Percentiles rank a stretch among this genome's conserved stretches.
Conservation (phyloP, 352 stramenopile genomes). For the Saprolegnia diclina region DNA sequence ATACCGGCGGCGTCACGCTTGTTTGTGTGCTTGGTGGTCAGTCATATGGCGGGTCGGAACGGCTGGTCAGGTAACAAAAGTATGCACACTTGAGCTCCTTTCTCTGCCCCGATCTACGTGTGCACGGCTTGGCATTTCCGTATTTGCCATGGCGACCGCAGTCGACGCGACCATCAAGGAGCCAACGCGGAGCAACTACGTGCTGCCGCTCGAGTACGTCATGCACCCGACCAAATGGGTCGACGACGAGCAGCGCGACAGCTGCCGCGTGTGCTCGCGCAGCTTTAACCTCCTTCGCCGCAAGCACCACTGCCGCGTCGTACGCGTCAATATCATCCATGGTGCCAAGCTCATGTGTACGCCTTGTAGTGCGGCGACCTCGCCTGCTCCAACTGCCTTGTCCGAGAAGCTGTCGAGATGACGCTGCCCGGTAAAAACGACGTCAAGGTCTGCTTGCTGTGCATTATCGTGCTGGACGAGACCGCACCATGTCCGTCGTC, state of each 20-base stretch:
- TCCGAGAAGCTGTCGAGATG: conserved; percentile 8
- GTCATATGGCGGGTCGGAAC: no score
- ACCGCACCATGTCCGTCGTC: background rate
- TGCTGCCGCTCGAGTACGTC: conserved; percentile 13
- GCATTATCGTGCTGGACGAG: conserved; percentile 8
- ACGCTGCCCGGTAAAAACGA: conserved; percentile 5
- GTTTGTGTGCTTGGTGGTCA: no score
- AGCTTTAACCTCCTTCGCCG: conserved; percentile 83
- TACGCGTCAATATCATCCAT: conserved; percentile 30
- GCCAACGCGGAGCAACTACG: background rate
- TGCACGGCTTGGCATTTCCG: background rate
- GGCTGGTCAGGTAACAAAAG: no score
- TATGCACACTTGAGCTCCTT: no score
- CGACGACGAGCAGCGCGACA: conserved; percentile 77
- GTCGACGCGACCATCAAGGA: background rate
- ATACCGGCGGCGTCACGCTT: no score
- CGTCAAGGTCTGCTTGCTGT: conserved; percentile 5
- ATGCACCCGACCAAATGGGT: conserved; percentile 75
- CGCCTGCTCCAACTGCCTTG: conserved; percentile 68
- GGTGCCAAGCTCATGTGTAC: background rate
- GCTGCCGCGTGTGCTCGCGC: conserved; percentile 78
- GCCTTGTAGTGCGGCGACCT: conserved; percentile 68
- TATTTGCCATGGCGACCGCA: background rate
- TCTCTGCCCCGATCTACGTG: no score
- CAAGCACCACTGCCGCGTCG: conserved; percentile 87